phyloP scores from a whole-genome alignment of 768 basidiomycete genomes.

The Calvatia gigantea region DNA sequence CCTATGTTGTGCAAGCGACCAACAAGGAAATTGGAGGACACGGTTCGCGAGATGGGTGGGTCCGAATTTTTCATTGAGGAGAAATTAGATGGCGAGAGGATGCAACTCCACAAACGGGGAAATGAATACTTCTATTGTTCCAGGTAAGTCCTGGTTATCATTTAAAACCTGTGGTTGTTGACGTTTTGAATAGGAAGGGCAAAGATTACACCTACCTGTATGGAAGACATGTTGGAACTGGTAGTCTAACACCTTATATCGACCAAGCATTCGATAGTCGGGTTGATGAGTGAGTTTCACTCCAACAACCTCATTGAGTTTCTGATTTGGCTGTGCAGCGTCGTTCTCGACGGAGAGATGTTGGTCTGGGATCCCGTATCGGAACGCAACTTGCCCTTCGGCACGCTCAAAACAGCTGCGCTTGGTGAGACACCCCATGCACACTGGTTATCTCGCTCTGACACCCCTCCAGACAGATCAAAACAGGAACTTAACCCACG shows the following conservation, averaged over 20 bases:
- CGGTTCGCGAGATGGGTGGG: slow-evolving; percentile 81
- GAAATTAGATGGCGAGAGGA: slow-evolving; percentile 95
- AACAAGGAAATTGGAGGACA: slow-evolving; percentile 73
- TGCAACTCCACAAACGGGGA: slow-evolving; percentile 92
- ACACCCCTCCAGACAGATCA: slow-evolving; percentile 51
- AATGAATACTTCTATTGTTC: slow-evolving; percentile 94
- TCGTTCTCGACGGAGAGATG: slow-evolving; percentile 98
- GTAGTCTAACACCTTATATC: slow-evolving; percentile 88
- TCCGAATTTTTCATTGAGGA: slow-evolving; percentile 89
- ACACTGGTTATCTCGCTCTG: not conserved
- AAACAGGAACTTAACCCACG: slow-evolving; percentile 71
- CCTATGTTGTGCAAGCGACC: slow-evolving; percentile 96
- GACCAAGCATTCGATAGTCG: slow-evolving; percentile 69
- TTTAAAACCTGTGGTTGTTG: not conserved
- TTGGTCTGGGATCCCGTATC: slow-evolving; percentile 94
- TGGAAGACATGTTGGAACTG: slow-evolving; percentile 76
- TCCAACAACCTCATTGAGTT: not conserved
- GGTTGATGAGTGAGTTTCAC: slow-evolving; percentile 69
- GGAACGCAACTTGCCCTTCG: slow-evolving; percentile 87
- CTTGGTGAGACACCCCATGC: slow-evolving; percentile 46
- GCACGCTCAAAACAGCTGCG: slow-evolving; percentile 90
- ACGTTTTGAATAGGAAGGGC: slow-evolving; percentile 61
- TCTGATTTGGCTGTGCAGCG: slow-evolving; percentile 40
- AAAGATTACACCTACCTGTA: slow-evolving; percentile 92
- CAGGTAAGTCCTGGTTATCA: slow-evolving; percentile 41